A percentile compares a stretch with the other conserved stretches of the same genome.
Evolutionary conservation across 148 eudicot genomes (phyloP).

Genomic region (Chenopodium formosanum): DNA sequence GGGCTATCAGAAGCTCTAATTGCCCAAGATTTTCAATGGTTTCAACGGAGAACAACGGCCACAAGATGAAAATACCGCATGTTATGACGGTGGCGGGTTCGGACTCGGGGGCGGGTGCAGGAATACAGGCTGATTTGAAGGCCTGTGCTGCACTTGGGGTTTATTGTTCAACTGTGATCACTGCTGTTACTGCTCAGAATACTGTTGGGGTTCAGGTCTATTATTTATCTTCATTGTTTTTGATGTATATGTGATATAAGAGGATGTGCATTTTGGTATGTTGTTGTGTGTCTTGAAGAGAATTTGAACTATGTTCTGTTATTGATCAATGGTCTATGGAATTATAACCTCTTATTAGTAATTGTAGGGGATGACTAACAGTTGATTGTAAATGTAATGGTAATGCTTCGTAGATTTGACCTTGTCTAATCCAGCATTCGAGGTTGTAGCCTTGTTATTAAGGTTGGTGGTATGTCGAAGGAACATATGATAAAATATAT

Average conservation of each 20-base stretch:
- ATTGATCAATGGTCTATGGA: too few species aligned
- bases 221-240: not conserved
- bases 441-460: too few species aligned
- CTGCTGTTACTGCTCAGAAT: slow-evolving; percentile 91
- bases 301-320: too few species aligned
- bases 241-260: not conserved
- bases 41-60: not conserved
- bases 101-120: slow-evolving; percentile 95
- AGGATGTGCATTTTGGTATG: not conserved
- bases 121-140: slow-evolving; percentile 89
- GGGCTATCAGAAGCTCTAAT: not conserved
- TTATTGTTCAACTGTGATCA: slow-evolving; percentile 92
- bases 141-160: slow-evolving; percentile 84
- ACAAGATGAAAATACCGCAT: slow-evolving; percentile 52
- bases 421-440: too few species aligned
- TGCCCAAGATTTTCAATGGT: slow-evolving; percentile 18
- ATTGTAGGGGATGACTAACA: too few species aligned
- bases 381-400: too few species aligned
- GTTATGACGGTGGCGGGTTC: slow-evolving; percentile 91
- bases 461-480: too few species aligned
- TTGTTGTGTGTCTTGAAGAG: too few species aligned
- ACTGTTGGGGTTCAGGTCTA: slow-evolving; percentile 90
- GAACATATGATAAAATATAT: too few species aligned
- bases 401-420: too few species aligned
- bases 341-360: too few species aligned